These are phyloP conservation scores for Kodamaea derodonti DNA, from an alignment of 1,139 yeast genomes.

Conservation along the genomic window DNA sequence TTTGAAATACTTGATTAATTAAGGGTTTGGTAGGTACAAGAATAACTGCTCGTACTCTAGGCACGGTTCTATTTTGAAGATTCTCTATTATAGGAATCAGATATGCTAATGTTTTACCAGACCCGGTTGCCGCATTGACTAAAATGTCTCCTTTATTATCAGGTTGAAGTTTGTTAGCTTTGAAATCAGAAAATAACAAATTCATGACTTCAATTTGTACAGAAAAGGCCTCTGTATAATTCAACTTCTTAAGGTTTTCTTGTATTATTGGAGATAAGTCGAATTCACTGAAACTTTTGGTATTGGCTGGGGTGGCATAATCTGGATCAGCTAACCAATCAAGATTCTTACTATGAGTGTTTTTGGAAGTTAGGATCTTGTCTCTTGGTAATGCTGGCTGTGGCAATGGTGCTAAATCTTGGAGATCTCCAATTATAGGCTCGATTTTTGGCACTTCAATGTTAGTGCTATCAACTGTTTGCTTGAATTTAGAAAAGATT, in stretches of 20 bases:
- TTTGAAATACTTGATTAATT: constrained; percentile 73
- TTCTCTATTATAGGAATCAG: constrained; percentile 77
- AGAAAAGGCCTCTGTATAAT: constrained; percentile 62
- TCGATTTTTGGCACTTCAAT: constrained; percentile 10
- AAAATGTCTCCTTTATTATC: constrained; percentile 66
- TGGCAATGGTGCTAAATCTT: constrained; percentile 73
- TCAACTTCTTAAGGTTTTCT: constrained; percentile 43
- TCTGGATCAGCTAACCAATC: constrained; percentile 70
- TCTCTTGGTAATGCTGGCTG: constrained; percentile 69
- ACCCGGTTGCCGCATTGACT: constrained; percentile 94
- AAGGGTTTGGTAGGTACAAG: constrained; percentile 90
- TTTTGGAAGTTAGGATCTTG: constrained; percentile 33
- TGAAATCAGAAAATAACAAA: constrained; percentile 48
- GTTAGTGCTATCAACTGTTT: constrained; percentile 1
- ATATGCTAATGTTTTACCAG: constrained; percentile 94
- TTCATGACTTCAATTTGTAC: constrained; percentile 72
- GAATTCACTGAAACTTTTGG: constrained; percentile 41
- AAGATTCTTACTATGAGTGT: constrained; percentile 39
- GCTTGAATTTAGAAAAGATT: constrained; percentile 26
- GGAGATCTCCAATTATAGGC: constrained; percentile 25
- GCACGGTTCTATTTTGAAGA: constrained; percentile 60
- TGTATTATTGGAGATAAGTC: constrained; percentile 38
- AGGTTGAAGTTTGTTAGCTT: constrained; percentile 50
- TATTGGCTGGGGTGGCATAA: constrained; percentile 44
- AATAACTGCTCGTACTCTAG: constrained; percentile 70